A percentile compares a stretch with the other conserved stretches of the same genome.
phyloP scores from a whole-genome alignment of 139 green algal species.

The Microglena sp. region DNA sequence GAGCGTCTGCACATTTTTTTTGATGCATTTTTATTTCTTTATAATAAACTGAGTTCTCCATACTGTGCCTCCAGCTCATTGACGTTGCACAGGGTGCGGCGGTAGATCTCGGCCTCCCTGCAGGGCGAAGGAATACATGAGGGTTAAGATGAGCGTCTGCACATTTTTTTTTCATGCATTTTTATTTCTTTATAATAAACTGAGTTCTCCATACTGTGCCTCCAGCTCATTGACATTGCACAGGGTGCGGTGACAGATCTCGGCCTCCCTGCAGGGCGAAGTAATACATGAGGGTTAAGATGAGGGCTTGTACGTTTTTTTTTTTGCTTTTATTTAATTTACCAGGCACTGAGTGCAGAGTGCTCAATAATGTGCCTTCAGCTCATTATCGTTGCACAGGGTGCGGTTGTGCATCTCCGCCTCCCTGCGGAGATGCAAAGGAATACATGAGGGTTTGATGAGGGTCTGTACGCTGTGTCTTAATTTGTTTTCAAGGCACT shows the following conservation, averaged over 20 bases:
- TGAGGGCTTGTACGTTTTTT: neutral
- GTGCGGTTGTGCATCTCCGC: constrained; percentile 56
- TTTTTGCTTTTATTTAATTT: too few relatives aligned
- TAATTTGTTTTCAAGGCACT: too few relatives aligned
- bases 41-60: too few relatives aligned
- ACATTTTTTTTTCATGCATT: too few relatives aligned
- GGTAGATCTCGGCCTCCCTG: constrained; percentile 68
- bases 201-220: too few relatives aligned
- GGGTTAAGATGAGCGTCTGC: neutral
- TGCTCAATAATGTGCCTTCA: too few relatives aligned
- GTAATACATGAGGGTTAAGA: neutral
- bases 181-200: too few relatives aligned
- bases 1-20: too few relatives aligned
- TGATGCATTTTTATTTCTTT: too few relatives aligned
- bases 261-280: constrained; percentile 37
- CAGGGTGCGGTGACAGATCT: constrained; percentile 61
- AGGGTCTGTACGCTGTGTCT: too few relatives aligned
- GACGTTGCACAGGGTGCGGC: constrained; percentile 25
- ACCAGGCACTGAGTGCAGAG: too few relatives aligned
- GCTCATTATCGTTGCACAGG: constrained; percentile 27
- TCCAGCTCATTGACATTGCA: constrained; percentile 15
- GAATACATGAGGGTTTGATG: neutral
- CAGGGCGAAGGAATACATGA: neutral
- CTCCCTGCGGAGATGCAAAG: constrained; percentile 31
- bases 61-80: constrained; percentile 14